Evolutionary conservation across 139 green algal genomes (phyloP).

Genomic region (Tetraselmis striata): DNA sequence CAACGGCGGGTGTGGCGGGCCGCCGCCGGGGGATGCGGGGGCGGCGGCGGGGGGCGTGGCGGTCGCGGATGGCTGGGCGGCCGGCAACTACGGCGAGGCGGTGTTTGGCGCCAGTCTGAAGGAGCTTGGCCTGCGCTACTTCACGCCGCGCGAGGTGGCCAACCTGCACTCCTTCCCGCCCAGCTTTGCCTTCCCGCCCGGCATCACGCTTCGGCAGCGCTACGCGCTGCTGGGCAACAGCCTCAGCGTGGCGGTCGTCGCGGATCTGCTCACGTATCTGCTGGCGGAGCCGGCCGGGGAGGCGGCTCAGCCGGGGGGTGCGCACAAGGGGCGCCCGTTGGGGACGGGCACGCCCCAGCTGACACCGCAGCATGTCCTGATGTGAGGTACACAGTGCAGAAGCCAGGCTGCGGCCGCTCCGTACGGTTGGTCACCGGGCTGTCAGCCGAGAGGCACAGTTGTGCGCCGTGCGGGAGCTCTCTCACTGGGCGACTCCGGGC

Average conservation of each 20-base stretch:
- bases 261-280: slow-evolving; percentile 43
- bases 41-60: neutral
- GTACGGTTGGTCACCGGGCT: too few species aligned
- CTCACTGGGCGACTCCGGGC: too few species aligned
- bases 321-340: too few species aligned
- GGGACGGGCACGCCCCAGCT: too few species aligned
- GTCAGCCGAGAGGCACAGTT: too few species aligned
- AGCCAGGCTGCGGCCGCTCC: too few species aligned
- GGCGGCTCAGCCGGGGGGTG: too few species aligned
- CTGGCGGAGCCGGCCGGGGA: too few species aligned
- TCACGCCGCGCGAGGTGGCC: slow-evolving; percentile 59
- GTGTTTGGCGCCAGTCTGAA: slow-evolving; percentile 16
- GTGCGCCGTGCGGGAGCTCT: too few species aligned
- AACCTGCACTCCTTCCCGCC: slow-evolving; percentile 57
- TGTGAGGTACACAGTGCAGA: too few species aligned
- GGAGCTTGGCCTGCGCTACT: slow-evolving; percentile 49
- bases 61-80: neutral
- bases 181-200: slow-evolving; percentile 50
- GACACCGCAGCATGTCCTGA: too few species aligned
- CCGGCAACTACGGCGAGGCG: neutral
- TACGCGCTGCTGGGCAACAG: slow-evolving; percentile 66
- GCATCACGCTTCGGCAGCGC: slow-evolving; percentile 39
- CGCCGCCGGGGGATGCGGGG: neutral
- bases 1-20: neutral
- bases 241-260: slow-evolving; percentile 55